Base-by-base conservation (phyloP, 768 basidiomycete genomes). In the Russula vinacea region DNA sequence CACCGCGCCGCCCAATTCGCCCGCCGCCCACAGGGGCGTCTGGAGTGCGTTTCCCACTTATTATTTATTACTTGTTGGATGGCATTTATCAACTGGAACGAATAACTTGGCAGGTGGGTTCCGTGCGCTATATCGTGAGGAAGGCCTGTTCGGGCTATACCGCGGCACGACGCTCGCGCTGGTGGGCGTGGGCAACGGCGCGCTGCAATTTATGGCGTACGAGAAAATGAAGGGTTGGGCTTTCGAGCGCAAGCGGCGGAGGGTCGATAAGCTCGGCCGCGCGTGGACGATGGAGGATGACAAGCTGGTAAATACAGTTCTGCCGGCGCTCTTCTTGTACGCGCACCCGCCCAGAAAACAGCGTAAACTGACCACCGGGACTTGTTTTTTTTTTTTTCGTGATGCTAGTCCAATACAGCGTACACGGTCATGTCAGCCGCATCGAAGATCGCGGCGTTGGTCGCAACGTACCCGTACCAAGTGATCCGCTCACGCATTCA, bases 141-240 rank as follows among this genome's bases (percentile, higher is more conserved):
- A 98, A 71, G 97, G 96, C 1, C 67, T 87, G 8, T 70, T 76
- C 10, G 97, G 96, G 5, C 79, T 96, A 5, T 95, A 92, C 73
- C 87, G 87, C 60, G 97, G 97, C 1, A 95, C 94, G 6, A 78
- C 84, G 0, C 80, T 99, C 33, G 95, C 92, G 3, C 80, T 98
- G 26, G 82, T 98, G 40, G 97, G 97, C 16, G 94, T 98, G 64
- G 87, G 88, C 73, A 98, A 94, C 70, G 95, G 97, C 1, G 93
- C 94, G 0, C 80, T 97, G 45, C 97, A 98, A 73, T 99, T 99
- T 75, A 92, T 96, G 78, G 84, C 86, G 1, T 99, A 98, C 72
- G 97, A 99, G 72, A 87, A 96, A 75, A 87, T 99, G 87, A 98
- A 98, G 74, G 77, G 81, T 29, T 90, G 92, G 85, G 87, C 91